phyloP scores from a whole-genome alignment of 352 stramenopile species.

The Pythium sukuiense region DNA sequence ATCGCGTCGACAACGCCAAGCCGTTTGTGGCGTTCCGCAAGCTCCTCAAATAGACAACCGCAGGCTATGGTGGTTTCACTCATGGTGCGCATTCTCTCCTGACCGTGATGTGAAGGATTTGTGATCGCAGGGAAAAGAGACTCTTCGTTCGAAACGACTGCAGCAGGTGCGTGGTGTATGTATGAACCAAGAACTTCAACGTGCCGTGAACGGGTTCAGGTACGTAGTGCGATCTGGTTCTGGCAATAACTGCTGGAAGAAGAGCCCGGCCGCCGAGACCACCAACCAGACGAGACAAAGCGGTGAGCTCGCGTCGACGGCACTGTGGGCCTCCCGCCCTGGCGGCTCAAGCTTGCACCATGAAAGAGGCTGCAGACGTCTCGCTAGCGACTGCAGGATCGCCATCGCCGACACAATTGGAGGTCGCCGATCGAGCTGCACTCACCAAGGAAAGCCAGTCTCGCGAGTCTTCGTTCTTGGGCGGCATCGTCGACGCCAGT shows the following conservation, averaged over 20 bases:
- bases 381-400: neutral
- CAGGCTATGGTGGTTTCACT: neutral
- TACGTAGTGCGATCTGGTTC: constrained; percentile 4
- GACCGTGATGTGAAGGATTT: neutral
- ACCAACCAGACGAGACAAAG: constrained; percentile 2
- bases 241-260: neutral
- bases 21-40: constrained; percentile 75
- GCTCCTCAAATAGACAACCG: constrained; percentile 36
- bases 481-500: neutral
- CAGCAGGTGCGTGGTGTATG: neutral
- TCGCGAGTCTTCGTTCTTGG: constrained; percentile 14
- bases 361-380: neutral
- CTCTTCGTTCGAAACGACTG: neutral
- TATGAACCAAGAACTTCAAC: neutral
- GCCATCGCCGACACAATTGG: neutral
- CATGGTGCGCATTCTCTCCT: neutral
- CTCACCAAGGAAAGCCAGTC: constrained; percentile 15
- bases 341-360: neutral
- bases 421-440: neutral
- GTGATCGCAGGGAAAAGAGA: neutral
- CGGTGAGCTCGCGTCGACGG: neutral
- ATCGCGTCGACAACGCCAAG: constrained; percentile 48
- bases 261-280: neutral
- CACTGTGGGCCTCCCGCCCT: neutral
- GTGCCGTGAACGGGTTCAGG: neutral